Evolutionary conservation across 2,329 filamentous ascomycete species (phyloP).

Genomic region (Cladosporium oxysporum): DNA sequence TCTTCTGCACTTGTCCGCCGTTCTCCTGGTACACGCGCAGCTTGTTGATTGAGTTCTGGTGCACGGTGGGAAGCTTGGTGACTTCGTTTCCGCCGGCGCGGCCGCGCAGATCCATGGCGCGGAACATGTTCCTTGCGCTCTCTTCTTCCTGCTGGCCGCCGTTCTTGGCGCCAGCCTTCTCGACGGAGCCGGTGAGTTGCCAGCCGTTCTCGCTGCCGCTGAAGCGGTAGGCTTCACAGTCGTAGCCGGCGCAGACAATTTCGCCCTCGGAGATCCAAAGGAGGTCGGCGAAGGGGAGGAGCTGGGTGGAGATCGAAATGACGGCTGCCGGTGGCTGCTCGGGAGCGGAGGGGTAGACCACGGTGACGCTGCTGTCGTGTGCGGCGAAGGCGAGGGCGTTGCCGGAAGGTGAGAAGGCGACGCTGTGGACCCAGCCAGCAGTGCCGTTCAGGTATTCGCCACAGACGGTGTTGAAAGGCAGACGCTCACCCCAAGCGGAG

Average conservation of each 20-base stretch:
- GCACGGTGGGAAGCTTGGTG: slow-evolving; percentile 89
- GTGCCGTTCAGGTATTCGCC: slow-evolving; percentile 96
- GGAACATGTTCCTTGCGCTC: slow-evolving; percentile 95
- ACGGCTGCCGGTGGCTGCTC: slow-evolving; percentile 91
- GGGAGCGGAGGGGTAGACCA: slow-evolving; percentile 89
- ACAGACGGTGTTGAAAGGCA: slow-evolving; percentile 98
- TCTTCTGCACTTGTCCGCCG: slow-evolving; percentile 63
- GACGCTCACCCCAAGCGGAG: slow-evolving; percentile 87
- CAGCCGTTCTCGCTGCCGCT: slow-evolving; percentile 76
- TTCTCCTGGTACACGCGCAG: slow-evolving; percentile 73
- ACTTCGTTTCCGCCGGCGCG: slow-evolving; percentile 76
- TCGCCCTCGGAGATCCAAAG: slow-evolving; percentile 91
- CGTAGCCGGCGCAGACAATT: slow-evolving; percentile 92
- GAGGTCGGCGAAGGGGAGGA: slow-evolving; percentile 88
- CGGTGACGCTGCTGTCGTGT: slow-evolving; percentile 94
- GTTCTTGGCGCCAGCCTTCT: slow-evolving; percentile 53
- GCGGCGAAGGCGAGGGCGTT: slow-evolving; percentile 91
- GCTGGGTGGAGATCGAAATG: slow-evolving; percentile 82
- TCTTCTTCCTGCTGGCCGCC: slow-evolving; percentile 70
- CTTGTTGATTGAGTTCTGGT: slow-evolving; percentile 94
- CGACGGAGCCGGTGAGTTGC: slow-evolving; percentile 79
- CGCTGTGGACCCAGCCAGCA: slow-evolving; percentile 93
- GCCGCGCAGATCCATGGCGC: slow-evolving; percentile 97
- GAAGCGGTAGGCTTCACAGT: slow-evolving; percentile 86
- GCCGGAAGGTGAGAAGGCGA: slow-evolving; percentile 89